Evolutionary conservation across 305 asterid species (phyloP).

Genomic region (Plantago coronopus): DNA sequence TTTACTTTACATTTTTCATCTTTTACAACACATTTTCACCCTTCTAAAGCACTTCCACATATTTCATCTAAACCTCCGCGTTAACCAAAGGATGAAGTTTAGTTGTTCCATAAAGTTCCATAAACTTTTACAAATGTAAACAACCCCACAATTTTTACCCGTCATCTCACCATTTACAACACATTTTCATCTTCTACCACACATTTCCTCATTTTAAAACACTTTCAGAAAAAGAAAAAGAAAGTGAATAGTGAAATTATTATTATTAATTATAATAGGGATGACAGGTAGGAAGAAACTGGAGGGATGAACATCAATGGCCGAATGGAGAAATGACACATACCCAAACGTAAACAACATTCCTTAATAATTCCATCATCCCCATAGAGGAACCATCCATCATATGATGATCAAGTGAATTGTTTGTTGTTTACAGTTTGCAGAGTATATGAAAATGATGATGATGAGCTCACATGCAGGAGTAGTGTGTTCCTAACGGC

Average conservation of each 20-base stretch:
- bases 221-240: no score
- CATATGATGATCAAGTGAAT: neutral
- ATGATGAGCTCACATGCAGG: constrained; percentile 41
- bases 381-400: constrained; percentile 16
- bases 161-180: no score
- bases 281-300: constrained; percentile 14
- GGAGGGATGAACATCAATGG: constrained; percentile 38
- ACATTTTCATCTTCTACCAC: no score
- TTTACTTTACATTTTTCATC: no score
- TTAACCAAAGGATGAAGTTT: no score
- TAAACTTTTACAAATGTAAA: no score
- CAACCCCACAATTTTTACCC: no score
- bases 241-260: neutral
- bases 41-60: no score
- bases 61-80: no score
- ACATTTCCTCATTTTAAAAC: no score
- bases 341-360: constrained; percentile 34
- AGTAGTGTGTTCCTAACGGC: constrained; percentile 67
- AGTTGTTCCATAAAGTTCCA: no score
- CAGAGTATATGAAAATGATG: neutral
- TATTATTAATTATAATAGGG: constrained; percentile 7
- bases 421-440: constrained; percentile 17
- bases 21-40: no score
- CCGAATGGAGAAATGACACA: constrained; percentile 36
- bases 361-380: constrained; percentile 27